A percentile compares a stretch with the other conserved stretches of the same genome.
Conservation (phyloP, 331 rosid species). For the Quercus phellos region DNA sequence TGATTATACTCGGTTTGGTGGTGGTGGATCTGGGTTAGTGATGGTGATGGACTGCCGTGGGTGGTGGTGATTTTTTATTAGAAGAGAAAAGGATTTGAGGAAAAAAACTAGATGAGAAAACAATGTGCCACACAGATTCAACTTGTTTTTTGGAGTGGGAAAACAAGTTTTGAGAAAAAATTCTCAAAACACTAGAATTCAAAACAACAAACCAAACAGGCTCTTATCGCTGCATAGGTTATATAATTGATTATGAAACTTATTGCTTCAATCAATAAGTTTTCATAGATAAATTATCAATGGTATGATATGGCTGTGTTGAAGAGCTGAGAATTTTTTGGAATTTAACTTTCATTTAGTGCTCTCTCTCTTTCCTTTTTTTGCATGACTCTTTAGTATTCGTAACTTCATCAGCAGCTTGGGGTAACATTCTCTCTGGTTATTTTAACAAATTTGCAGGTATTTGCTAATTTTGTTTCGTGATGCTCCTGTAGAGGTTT, state of each 20-base stretch:
- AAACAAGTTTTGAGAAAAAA: too few relatives aligned
- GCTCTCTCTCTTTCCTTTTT: background rate
- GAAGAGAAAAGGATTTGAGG: too few relatives aligned
- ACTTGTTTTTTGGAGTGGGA: too few relatives aligned
- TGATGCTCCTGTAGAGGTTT: constrained; percentile 98
- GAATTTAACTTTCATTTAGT: background rate
- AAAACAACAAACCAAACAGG: too few relatives aligned
- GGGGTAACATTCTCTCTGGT: constrained; percentile 10
- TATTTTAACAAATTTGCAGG: constrained; percentile 47
- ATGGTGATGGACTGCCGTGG: too few relatives aligned
- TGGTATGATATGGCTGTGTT: background rate
- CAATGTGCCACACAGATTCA: too few relatives aligned
- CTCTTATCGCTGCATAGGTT: background rate
- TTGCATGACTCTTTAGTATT: background rate
- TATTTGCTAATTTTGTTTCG: constrained; percentile 93
- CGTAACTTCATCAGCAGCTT: background rate
- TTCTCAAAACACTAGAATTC: too few relatives aligned
- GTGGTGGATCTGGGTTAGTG: too few relatives aligned
- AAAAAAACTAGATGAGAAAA: too few relatives aligned
- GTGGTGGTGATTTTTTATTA: too few relatives aligned
- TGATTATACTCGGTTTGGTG: too few relatives aligned
- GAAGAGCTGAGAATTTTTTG: background rate
- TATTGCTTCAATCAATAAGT: background rate
- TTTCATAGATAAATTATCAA: background rate
- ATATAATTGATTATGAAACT: background rate